Base-by-base conservation (phyloP, 306 rosid genomes). In the Mimosa bimucronata region DNA sequence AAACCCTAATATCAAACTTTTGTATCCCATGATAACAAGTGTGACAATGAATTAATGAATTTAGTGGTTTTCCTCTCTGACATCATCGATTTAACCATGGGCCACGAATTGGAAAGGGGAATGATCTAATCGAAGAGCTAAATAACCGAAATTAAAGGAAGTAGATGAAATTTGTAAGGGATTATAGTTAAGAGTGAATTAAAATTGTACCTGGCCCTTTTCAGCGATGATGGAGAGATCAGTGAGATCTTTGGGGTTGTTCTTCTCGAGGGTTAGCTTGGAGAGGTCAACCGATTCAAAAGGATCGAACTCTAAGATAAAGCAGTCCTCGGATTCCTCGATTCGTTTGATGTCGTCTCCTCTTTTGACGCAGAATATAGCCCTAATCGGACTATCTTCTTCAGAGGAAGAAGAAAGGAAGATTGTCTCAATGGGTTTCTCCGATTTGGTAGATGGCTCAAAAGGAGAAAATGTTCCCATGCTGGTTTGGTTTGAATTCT, bases 311-410 rank as follows among this genome's bases (percentile, higher is more conserved):
- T 84, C 97, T 45, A 90, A 77, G 75, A 92, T 87, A 88, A 92
- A 92, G 70, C 97, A 90, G 9, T 92, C 95, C 19, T 90, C 93
- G 2, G 81, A 31, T 73, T 86, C 90, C 81, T 92, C 95, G 46
- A 82, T 78, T 18, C 85, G 88, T 37, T 79, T 75, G 1, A 90
- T 73, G 38, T 92, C 97, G 0, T 64, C 72, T 37, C 37, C 15
- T 21, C 71, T 87, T n/a, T 79, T 92, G 41, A 87, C 77, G 71
- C 86, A 87, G n/a, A 83, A 45, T 0, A 87, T 73, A 71, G 80
- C 74, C 38, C 88, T 83, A 31, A 84, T 62, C 0, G 93, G 90
- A 67, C 84, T 84, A 19, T 55, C 77, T 26, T 82, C 87, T 16
- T 3, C 46, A 6, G 76, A 67, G 25, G n/a, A n/a, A n/a, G 57